Base-by-base conservation (phyloP, 2,329 filamentous ascomycete genomes). In the Aquanectria penicillioides region DNA sequence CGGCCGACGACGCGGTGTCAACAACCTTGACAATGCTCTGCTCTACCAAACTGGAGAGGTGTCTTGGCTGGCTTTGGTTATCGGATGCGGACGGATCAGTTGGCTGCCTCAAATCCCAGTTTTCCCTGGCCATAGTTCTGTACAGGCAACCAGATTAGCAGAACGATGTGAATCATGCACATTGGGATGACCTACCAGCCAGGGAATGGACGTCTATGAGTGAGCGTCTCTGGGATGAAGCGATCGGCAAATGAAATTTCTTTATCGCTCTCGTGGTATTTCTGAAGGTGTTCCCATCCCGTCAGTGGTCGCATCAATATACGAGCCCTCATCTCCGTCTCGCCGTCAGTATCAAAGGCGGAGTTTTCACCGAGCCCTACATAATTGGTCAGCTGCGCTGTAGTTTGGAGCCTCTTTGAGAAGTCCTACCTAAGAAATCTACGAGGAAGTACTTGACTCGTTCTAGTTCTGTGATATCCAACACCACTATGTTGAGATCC, bases 51-150 rank as follows among this genome's bases (percentile, higher is more conserved):
- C 47, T 33, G 9, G 6, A 10, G 7, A 17, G 47, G n/a, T 20
- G 12, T n/a, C 29, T 38, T 17, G 12, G 5, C 11, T 26, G 17
- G 25, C 9, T 28, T 11, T 52, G 29, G 15, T 11, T 28, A 6
- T 18, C 17, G 11, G 12, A 9, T 12, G 13, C 18, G 2, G 25
- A n/a, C 17, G 26, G 18, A 10, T 3, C 31, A 10, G 36, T 15
- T 11, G n/a, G 8, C 13, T 26, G 22, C 2, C 18, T 31, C 2
- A 26, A 9, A 5, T 50, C 31, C 57, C 57, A 59, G 6, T 23
- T 10, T 6, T 51, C 57, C 44, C 46, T 12, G 57, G 51, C 51
- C 57, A 59, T 13, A 38, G 40, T 12, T 33, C 57, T 59, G 12
- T 3, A 28, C 5, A 2, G 8, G 6, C 11, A 12, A 33, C 15